phyloP scores from a whole-genome alignment of 805 yeast genomes.

The Yarrowia divulgata region DNA sequence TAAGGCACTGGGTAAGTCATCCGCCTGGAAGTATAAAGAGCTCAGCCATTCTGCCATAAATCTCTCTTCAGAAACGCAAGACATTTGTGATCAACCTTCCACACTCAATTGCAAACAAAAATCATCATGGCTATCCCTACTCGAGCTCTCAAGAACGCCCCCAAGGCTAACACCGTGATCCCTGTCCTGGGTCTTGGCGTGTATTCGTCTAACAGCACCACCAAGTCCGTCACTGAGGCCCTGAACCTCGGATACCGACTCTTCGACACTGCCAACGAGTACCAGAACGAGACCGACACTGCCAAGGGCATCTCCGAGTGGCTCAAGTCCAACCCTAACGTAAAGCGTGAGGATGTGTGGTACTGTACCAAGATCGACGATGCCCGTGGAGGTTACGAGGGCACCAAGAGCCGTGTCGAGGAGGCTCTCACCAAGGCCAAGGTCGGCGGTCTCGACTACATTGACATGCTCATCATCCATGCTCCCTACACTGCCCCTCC shows the following conservation, averaged over 20 bases:
- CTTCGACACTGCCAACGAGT: conserved; percentile 74
- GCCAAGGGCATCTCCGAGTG: conserved; percentile 72
- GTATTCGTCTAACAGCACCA: conserved; percentile 54
- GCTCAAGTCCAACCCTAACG: conserved; percentile 66
- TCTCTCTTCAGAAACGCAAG: conserved; percentile 5
- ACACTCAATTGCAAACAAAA: neutral
- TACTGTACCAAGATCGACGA: conserved; percentile 90
- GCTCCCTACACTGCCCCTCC: conserved; percentile 83
- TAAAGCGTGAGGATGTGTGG: conserved; percentile 75
- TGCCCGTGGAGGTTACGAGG: conserved; percentile 52
- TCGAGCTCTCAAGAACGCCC: conserved; percentile 29
- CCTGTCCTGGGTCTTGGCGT: conserved; percentile 80
- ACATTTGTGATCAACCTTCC: neutral
- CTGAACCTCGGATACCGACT: conserved; percentile 83
- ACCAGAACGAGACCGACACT: conserved; percentile 73
- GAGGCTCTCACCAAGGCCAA: conserved; percentile 71
- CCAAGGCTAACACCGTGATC: conserved; percentile 58
- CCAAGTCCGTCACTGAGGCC: conserved; percentile 77
- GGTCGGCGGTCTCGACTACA: conserved; percentile 72
- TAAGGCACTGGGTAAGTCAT: neutral
- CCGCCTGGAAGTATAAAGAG: conserved; percentile 23
- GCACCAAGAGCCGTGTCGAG: conserved; percentile 73
- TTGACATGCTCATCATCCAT: conserved; percentile 86
- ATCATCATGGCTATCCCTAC: conserved; percentile 7
- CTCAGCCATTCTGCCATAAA: neutral